These are phyloP conservation scores for Dactylellina parvicollis DNA, from an alignment of 2,329 filamentous ascomycete species.

Conservation along the genomic window DNA sequence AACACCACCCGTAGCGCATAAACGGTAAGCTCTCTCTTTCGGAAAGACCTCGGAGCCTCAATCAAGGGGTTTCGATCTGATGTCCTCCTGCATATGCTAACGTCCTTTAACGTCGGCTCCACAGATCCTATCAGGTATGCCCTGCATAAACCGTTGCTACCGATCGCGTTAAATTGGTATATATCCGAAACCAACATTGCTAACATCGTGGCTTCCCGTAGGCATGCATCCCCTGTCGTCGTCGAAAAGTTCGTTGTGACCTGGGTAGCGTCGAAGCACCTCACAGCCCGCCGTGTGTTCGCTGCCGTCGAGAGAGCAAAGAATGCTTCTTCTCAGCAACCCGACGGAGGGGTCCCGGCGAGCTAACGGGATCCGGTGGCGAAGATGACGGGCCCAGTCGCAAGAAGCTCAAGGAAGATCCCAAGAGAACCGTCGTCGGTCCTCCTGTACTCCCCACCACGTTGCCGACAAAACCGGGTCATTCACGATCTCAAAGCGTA, in stretches of 20 bases:
- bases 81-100: constrained; percentile 25
- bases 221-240: constrained; percentile 66
- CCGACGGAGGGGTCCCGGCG: constrained; percentile 76
- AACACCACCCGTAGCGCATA: constrained; percentile 49
- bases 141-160: not conserved
- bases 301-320: constrained; percentile 93
- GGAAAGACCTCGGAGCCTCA: constrained; percentile 23
- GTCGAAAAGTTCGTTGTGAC: constrained; percentile 69
- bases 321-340: constrained; percentile 97
- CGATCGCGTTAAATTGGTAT: constrained; percentile 2
- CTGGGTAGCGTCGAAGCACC: constrained; percentile 86
- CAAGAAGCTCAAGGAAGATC: constrained; percentile 51
- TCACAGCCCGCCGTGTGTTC: constrained; percentile 89
- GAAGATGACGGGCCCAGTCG: constrained; percentile 59
- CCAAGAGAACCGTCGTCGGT: constrained; percentile 44
- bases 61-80: not conserved
- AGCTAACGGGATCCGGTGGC: constrained; percentile 70
- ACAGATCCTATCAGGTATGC: constrained; percentile 52
- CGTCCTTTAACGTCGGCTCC: not conserved
- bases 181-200: constrained; percentile 3
- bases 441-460: constrained; percentile 49
- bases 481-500: constrained; percentile 46
- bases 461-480: constrained; percentile 66
- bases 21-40: constrained; percentile 35
- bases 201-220: constrained; percentile 19